Percentiles rank a stretch among this genome's conserved stretches.
phyloP scores from a whole-genome alignment of 805 yeast species.

The Saccharomycopsis olivae region DNA sequence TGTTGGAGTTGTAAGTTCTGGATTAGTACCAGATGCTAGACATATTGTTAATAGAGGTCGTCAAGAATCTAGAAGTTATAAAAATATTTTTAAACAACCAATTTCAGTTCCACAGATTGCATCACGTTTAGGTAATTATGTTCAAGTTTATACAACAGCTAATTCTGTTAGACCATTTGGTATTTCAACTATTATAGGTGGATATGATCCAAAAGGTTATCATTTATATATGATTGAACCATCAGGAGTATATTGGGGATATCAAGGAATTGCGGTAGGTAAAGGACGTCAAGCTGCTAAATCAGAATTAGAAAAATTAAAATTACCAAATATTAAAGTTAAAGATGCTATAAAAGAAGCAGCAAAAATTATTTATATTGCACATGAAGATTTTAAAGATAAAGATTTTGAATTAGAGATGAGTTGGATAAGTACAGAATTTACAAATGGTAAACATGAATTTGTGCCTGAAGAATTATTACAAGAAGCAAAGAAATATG shows the following conservation, averaged over 20 bases:
- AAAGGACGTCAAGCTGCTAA: constrained; percentile 98
- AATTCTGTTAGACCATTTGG: constrained; percentile 98
- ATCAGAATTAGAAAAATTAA: constrained; percentile 87
- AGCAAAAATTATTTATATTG: constrained; percentile 83
- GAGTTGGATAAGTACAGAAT: constrained; percentile 72
- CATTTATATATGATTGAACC: constrained; percentile 97
- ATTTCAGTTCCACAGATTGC: constrained; percentile 74
- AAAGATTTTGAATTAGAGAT: constrained; percentile 93
- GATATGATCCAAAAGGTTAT: constrained; percentile 81
- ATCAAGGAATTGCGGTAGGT: constrained; percentile 94
- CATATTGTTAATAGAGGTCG: constrained; percentile 87
- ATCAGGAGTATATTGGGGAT: constrained; percentile 96
- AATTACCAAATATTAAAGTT: constrained; percentile 55
- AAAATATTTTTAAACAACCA: constrained; percentile 62
- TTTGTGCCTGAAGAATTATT: constrained; percentile 71
- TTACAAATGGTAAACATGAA: constrained; percentile 72
- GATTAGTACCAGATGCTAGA: constrained; percentile 93
- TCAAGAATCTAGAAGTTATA: constrained; percentile 78
- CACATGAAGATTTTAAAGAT: constrained; percentile 97
- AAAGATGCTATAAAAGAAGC: constrained; percentile 87
- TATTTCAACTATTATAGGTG: constrained; percentile 84
- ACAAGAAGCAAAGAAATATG: constrained; percentile 73
- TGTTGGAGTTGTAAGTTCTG: constrained; percentile 91
- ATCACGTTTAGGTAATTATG: constrained; percentile 81
- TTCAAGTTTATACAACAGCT: constrained; percentile 91